Percentiles rank a stretch among this genome's conserved stretches.
phyloP scores from a whole-genome alignment of 2,329 filamentous ascomycete genomes.

The Arachnomyces sp. region DNA sequence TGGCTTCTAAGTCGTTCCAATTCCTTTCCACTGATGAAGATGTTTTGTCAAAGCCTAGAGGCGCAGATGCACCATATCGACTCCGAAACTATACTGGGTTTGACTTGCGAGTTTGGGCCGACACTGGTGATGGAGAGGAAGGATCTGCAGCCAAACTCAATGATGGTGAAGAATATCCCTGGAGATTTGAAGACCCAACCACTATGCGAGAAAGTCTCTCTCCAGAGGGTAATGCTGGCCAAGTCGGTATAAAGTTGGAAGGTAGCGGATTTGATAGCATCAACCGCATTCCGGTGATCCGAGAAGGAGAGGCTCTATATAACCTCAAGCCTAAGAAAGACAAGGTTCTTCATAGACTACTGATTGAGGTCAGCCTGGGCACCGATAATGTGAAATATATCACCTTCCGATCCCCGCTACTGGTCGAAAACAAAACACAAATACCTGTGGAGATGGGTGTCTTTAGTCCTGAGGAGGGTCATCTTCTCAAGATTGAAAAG shows the following conservation, averaged over 20 bases:
- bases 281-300: constrained; percentile 77
- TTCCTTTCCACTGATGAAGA: constrained; percentile 86
- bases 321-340: constrained; percentile 81
- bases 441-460: constrained; percentile 92
- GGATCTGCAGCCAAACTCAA: constrained; percentile 64
- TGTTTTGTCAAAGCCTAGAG: constrained; percentile 84
- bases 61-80: constrained; percentile 83
- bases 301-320: constrained; percentile 91
- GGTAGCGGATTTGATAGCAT: constrained; percentile 90
- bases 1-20: constrained; percentile 85
- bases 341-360: constrained; percentile 74
- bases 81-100: constrained; percentile 96
- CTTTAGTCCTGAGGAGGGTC: constrained; percentile 76
- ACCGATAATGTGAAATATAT: constrained; percentile 96
- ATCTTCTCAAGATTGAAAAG: constrained; percentile 95
- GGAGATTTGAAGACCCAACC: constrained; percentile 95
- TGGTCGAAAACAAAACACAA: constrained; percentile 94
- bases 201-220: constrained; percentile 91
- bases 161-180: constrained; percentile 86
- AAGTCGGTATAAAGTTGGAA: constrained; percentile 77
- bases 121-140: constrained; percentile 61
- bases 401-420: constrained; percentile 81
- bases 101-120: constrained; percentile 74
- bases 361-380: constrained; percentile 88
- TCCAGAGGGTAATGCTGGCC: constrained; percentile 70